Percentiles rank a stretch among this genome's conserved stretches.
Conservation (phyloP, 2,329 filamentous ascomycete genomes). For the Beauveria pseudobassiana region DNA sequence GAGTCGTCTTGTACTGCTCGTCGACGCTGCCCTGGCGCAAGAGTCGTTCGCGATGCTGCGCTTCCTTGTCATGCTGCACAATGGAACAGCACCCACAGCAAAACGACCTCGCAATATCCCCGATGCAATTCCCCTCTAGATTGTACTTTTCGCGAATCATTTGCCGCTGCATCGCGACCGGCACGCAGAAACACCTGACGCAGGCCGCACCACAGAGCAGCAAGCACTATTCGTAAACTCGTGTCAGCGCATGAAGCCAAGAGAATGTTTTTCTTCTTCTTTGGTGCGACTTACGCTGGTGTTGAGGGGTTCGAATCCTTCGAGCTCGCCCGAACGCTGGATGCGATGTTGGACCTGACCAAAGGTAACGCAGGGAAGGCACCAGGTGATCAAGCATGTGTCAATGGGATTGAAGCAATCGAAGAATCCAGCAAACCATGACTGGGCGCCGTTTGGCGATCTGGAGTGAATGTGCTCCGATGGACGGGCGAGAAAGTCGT, state of each 20-base stretch:
- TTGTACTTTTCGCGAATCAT: slow-evolving; percentile 38
- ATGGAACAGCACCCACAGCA: slow-evolving; percentile 39
- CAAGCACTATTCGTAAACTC: slow-evolving; percentile 28
- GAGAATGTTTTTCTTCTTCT: neutral
- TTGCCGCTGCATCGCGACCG: slow-evolving; percentile 37
- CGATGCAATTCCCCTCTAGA: slow-evolving; percentile 35
- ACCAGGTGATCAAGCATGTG: slow-evolving; percentile 38
- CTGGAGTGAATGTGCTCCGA: slow-evolving; percentile 35
- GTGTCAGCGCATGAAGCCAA: neutral
- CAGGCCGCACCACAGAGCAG: slow-evolving; percentile 34
- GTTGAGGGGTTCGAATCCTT: slow-evolving; percentile 39
- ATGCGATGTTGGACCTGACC: slow-evolving; percentile 41
- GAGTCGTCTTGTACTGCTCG: slow-evolving; percentile 25
- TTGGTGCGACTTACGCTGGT: slow-evolving; percentile 30
- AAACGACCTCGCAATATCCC: slow-evolving; percentile 34
- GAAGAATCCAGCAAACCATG: slow-evolving; percentile 35
- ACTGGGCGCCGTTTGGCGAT: slow-evolving; percentile 28
- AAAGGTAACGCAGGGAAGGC: slow-evolving; percentile 40
- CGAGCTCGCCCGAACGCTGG: slow-evolving; percentile 30
- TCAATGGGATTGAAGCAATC: slow-evolving; percentile 37
- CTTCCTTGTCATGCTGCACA: slow-evolving; percentile 42
- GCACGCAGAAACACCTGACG: slow-evolving; percentile 34
- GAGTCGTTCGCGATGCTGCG: slow-evolving; percentile 27
- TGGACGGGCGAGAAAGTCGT: slow-evolving; percentile 34
- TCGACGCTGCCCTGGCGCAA: slow-evolving; percentile 16